These are phyloP conservation scores for Albizia julibrissin DNA, from an alignment of 306 rosid species.

Conservation along the genomic window DNA sequence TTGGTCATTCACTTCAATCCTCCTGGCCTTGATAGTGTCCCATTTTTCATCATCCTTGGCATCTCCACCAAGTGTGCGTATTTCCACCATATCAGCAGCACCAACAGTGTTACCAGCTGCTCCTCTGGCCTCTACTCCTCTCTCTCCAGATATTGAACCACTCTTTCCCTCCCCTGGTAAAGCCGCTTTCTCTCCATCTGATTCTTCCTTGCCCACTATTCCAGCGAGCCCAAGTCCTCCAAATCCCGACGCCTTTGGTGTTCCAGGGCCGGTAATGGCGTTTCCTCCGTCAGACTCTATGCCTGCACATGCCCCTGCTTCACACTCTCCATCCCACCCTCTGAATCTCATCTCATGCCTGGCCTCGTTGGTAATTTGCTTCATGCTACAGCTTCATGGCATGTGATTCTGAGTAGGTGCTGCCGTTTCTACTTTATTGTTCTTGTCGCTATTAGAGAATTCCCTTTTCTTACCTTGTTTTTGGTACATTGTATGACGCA, in stretches of 20 bases:
- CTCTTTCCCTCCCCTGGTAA: constrained; percentile 46
- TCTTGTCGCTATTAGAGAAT: constrained; percentile 22
- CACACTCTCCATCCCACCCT: constrained; percentile 33
- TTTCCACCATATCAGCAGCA: constrained; percentile 52
- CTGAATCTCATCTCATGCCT: constrained; percentile 30
- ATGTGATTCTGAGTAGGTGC: constrained; percentile 39
- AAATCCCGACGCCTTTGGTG: constrained; percentile 32
- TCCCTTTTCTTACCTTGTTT: neutral
- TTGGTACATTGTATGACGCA: constrained; percentile 5
- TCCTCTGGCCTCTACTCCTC: constrained; percentile 35
- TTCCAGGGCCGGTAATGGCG: constrained; percentile 37
- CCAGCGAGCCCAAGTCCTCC: constrained; percentile 58
- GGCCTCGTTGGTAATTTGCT: constrained; percentile 30
- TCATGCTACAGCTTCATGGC: constrained; percentile 40
- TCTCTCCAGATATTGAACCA: constrained; percentile 54
- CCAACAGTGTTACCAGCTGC: constrained; percentile 42
- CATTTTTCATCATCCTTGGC: constrained; percentile 24
- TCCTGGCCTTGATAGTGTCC: constrained; percentile 38
- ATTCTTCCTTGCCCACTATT: constrained; percentile 47
- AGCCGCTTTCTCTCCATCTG: constrained; percentile 43
- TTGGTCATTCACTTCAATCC: constrained; percentile 32
- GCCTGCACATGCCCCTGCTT: constrained; percentile 45
- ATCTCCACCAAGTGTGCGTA: constrained; percentile 27
- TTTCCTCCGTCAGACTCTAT: constrained; percentile 39
- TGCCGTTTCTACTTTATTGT: constrained; percentile 21